Base-by-base conservation (phyloP, 345 rosid species). In the Salix suchowensis region DNA sequence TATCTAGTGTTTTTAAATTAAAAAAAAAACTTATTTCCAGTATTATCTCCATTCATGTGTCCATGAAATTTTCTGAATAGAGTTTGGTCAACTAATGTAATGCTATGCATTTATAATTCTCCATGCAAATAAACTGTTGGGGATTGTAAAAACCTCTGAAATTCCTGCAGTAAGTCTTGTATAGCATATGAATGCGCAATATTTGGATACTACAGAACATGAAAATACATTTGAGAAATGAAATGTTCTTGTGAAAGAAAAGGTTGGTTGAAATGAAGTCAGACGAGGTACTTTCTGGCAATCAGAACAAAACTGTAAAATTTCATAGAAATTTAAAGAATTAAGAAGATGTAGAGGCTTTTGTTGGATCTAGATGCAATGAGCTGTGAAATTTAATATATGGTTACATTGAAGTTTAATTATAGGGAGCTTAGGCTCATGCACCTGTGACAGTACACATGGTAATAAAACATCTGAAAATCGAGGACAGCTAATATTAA, bases 1-100 rank as follows among this genome's bases (percentile, higher is more conserved):
- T 58, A 23, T 58, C 62, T 76, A 46, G 76, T 60, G 23, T 67
- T 75, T 81, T 39, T 39, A 36, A 62, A 70, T 75, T 77, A 64
- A 30, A 58, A 30, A 62, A 77, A 71, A 55, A 42, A 58, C 21
- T 16, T 72, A 30, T 28, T 71, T 50, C 18, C 6, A 28, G n/a
- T n/a, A 46, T 66, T 23, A 2, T 28, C 58, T 71, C 48, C 2
- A 36, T 14, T 54, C 14, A 21, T 37, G 18, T 44, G 42, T 28
- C 46, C 18, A 34, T 74, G 4, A 13, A 62, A 42, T 21, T 55
- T 55, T 55, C 40, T 65, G 32, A 52, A 16, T 72, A 36, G 37
- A 5, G 14, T 71, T 46, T 46, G 71, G 61, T 14, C 19, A 75
- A 26, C 58, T 39, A 68, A 67, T 65, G 40, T 32, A 34, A 65